phyloP scores from a whole-genome alignment of 805 yeast genomes.

The Kluyveromyces lactis region DNA sequence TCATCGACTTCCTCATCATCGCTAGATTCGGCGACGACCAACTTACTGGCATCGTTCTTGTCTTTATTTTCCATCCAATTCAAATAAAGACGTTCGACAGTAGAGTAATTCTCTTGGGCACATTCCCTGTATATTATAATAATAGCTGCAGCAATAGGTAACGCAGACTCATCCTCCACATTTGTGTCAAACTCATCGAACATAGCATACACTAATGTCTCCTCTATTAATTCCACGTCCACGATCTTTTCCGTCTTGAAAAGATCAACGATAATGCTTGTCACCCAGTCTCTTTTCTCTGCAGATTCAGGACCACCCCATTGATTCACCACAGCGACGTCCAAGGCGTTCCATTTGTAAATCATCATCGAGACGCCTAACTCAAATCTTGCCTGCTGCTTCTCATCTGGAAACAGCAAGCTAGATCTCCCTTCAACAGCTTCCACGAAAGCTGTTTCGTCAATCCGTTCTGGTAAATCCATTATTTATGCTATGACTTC shows the following conservation, averaged over 20 bases:
- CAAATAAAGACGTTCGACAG: slow-evolving; percentile 51
- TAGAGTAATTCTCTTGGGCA: slow-evolving; percentile 39
- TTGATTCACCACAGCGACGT: slow-evolving; percentile 78
- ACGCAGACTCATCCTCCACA: slow-evolving; percentile 84
- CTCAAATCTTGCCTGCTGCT: slow-evolving; percentile 79
- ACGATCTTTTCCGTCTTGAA: slow-evolving; percentile 56
- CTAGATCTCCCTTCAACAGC: slow-evolving; percentile 35
- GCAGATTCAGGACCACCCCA: slow-evolving; percentile 96
- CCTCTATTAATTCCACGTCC: slow-evolving; percentile 76
- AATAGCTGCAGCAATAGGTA: slow-evolving; percentile 60
- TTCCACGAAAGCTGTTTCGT: slow-evolving; percentile 45
- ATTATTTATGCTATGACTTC: too few relatives aligned
- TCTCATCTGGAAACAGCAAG: slow-evolving; percentile 44
- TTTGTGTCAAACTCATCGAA: slow-evolving; percentile 87
- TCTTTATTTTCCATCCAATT: slow-evolving; percentile 51
- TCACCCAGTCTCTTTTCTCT: slow-evolving; percentile 93
- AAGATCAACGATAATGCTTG: slow-evolving; percentile 71
- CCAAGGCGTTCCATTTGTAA: slow-evolving; percentile 83
- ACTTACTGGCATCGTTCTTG: slow-evolving; percentile 17
- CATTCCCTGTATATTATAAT: slow-evolving; percentile 62
- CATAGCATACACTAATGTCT: slow-evolving; percentile 80
- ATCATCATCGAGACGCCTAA: slow-evolving; percentile 87
- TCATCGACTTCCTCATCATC: slow-evolving; percentile 40
- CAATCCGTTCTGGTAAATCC: slow-evolving; percentile 12
- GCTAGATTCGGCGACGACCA: slow-evolving; percentile 41